phyloP scores from a whole-genome alignment of 2,329 filamentous ascomycete species.

The Aciculosporium take region DNA sequence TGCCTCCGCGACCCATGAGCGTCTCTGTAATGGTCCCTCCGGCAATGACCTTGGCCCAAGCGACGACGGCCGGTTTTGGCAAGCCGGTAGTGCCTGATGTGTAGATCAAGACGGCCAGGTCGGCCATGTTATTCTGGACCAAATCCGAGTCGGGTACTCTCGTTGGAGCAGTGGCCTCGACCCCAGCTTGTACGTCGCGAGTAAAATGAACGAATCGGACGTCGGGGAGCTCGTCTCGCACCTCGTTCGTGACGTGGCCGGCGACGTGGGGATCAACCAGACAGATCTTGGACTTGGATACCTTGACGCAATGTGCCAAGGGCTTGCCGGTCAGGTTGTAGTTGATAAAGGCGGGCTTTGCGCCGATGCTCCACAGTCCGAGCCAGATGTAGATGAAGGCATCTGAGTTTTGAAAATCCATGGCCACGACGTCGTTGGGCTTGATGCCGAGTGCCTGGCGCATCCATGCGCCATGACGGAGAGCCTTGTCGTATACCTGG shows the following conservation, averaged over 20 bases:
- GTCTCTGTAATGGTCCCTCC: constrained; percentile 22
- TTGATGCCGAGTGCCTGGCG: constrained; percentile 48
- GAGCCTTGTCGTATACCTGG: constrained; percentile 54
- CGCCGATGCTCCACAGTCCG: constrained; percentile 71
- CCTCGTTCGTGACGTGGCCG: constrained; percentile 41
- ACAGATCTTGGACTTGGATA: constrained; percentile 51
- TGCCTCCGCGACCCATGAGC: constrained; percentile 42
- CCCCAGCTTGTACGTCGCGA: constrained; percentile 39
- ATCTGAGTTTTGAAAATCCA: constrained; percentile 73
- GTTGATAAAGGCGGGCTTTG: constrained; percentile 75
- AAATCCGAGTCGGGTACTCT: constrained; percentile 46
- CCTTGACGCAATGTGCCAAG: constrained; percentile 58
- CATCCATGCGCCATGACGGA: constrained; percentile 66
- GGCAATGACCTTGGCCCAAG: constrained; percentile 51
- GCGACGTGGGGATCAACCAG: constrained; percentile 51
- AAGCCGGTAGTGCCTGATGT: constrained; percentile 77
- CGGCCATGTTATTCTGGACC: constrained; percentile 31
- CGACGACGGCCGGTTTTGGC: constrained; percentile 64
- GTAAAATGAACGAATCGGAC: constrained; percentile 50
- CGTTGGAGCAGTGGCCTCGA: constrained; percentile 33
- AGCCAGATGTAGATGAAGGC: constrained; percentile 62
- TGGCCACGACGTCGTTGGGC: constrained; percentile 61
- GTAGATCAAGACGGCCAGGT: constrained; percentile 64
- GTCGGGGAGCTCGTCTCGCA: constrained; percentile 32
- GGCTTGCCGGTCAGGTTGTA: constrained; percentile 64